These are phyloP conservation scores for Russula vinacea DNA, from an alignment of 768 basidiomycete genomes.

Conservation along the genomic window DNA sequence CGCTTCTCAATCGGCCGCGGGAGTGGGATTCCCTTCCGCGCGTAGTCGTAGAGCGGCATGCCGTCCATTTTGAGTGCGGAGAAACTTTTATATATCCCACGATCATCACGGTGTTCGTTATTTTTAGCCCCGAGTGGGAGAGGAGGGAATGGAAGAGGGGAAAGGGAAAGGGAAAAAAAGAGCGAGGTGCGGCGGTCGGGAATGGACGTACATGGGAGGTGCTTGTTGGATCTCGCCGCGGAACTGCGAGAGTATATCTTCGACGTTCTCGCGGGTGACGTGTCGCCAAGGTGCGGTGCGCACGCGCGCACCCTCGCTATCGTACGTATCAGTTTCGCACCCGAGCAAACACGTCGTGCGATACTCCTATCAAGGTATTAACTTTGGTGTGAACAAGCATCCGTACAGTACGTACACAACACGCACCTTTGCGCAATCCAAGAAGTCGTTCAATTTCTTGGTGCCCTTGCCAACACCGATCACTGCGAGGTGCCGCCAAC, in stretches of 20 bases:
- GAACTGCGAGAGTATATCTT: conserved; percentile 66
- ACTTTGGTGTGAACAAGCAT: conserved; percentile 3
- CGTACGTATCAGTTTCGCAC: conserved; percentile 92
- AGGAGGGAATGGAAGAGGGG: neutral
- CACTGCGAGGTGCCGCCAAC: conserved; percentile 47
- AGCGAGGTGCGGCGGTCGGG: neutral
- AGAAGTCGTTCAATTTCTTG: conserved; percentile 76
- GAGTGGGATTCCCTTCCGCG: conserved; percentile 82
- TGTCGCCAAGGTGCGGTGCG: conserved; percentile 77
- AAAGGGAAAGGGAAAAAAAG: neutral
- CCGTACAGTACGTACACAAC: neutral
- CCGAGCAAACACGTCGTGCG: conserved; percentile 86
- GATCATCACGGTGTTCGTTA: neutral
- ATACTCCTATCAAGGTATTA: conserved; percentile 64
- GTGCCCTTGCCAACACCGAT: conserved; percentile 88
- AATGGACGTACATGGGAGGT: conserved; percentile 75
- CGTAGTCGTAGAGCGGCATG: conserved; percentile 92
- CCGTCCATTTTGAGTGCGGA: conserved; percentile 99
- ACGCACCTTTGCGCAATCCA: conserved; percentile 84
- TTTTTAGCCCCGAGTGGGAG: neutral
- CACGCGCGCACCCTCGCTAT: conserved; percentile 82
- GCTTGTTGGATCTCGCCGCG: conserved; percentile 84
- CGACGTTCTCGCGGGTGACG: conserved; percentile 74
- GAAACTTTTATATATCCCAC: conserved; percentile 59
- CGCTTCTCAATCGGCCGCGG: conserved; percentile 93